A percentile compares a stretch with the other conserved stretches of the same genome.
Evolutionary conservation across 257 asterid species (phyloP).

Genomic region (Solanum sejunctum): DNA sequence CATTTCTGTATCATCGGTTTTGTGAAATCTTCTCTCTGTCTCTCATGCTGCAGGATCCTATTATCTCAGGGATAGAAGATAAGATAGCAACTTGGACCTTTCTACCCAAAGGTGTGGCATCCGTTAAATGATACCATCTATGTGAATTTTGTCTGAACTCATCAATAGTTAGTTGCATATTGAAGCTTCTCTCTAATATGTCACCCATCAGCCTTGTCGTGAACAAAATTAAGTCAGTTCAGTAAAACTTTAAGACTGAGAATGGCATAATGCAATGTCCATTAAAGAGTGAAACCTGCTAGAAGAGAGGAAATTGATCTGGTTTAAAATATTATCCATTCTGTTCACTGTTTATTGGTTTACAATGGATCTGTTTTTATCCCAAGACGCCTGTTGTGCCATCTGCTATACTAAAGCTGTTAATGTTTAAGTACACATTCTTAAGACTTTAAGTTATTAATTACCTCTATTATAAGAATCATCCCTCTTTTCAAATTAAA

Average conservation of each 20-base stretch:
- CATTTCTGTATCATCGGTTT: not conserved
- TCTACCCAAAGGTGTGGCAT: slow-evolving; percentile 68
- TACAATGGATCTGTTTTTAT: not conserved
- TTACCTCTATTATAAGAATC: not conserved
- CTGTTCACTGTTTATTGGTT: not conserved
- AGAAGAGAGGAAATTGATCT: not conserved
- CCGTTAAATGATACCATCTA: not conserved
- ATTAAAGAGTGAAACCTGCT: not conserved
- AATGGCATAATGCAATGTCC: not conserved
- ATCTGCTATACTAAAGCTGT: not conserved
- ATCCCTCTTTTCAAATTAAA: not conserved
- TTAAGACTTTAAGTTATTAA: not conserved
- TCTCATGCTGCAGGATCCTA: slow-evolving; percentile 61
- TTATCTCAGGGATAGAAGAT: slow-evolving; percentile 92
- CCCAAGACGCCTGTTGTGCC: too few relatives aligned
- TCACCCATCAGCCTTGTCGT: not conserved
- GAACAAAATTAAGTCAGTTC: not conserved
- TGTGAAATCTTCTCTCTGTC: not conserved
- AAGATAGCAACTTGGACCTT: slow-evolving; percentile 94
- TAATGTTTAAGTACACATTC: not conserved
- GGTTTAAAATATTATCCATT: not conserved
- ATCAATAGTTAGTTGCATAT: not conserved
- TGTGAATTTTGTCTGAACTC: not conserved
- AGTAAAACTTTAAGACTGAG: not conserved
- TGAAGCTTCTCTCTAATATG: not conserved